Base-by-base conservation (phyloP, 106 monocot genomes). In the Dendrobium catenatum region DNA sequence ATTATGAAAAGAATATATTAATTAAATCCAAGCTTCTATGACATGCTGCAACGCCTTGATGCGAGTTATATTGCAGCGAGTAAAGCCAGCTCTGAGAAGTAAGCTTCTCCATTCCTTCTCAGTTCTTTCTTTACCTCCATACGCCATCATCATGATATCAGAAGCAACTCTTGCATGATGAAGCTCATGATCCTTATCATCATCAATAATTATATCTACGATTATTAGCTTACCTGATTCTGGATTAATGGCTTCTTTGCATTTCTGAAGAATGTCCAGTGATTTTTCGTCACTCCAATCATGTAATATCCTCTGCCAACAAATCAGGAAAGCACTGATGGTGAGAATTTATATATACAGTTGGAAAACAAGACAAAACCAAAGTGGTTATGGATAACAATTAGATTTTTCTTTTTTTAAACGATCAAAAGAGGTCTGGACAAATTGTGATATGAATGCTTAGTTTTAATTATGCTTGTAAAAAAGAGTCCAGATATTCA, bases 31-130 rank as follows among this genome's bases (percentile, higher is more conserved):
- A 18, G 80, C 80, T 33, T 72, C 80, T 18, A 80, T 80, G 18
- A 80, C 29, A 37, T 47, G 49, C 37, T 73, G 29, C 80, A 80
- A 13, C 17, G 80, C 80, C 15, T 6, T 73, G 31, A 80, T 20
- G 43, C 5, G 47, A 4, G 29, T 72, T 0, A 73, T 33, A 2
- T 9, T 48, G 80, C 72, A 80, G 15, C 17, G 48, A 72, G 44
- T 74, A 54, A 74, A 81, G 2, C 74, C 81, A 37, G 81, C 81
- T 40, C 31, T 24, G 3, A 17, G 27, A 1, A 81, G 73, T 13
- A 81, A 31, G 9, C 56, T 42, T 29, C 75, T 81, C 81, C 81
- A 81, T 24, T 81, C 81, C 2, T 41, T 73, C 41, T 81, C 55
- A 0, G 55, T 81, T 56, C 81, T 74, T 58, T 81, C 74, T 40